A percentile compares a stretch with the other conserved stretches of the same genome.
Evolutionary conservation across 208 protist species (phyloP).

Genomic region (Phytomonas francai): DNA sequence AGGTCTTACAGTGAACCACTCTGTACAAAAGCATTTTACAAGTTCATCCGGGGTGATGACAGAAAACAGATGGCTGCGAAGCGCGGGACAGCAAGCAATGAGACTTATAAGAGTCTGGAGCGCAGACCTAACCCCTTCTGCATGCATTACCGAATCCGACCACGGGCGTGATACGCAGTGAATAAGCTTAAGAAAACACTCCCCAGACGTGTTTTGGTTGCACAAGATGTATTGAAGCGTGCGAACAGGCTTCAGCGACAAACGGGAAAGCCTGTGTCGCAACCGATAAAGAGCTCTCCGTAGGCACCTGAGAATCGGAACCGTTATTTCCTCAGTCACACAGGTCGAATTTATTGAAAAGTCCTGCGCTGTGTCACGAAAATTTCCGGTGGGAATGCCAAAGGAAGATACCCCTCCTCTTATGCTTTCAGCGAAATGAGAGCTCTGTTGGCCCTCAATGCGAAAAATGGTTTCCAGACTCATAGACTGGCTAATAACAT

Average conservation of each 20-base stretch:
- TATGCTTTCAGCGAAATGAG: not conserved
- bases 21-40: not conserved
- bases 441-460: not conserved
- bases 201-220: not conserved
- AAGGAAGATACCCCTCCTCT: not conserved
- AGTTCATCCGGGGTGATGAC: not conserved
- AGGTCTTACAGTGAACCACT: not conserved
- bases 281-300: not conserved
- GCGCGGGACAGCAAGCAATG: not conserved
- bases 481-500: not conserved
- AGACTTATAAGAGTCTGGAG: not conserved
- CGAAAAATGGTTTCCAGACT: not conserved
- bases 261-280: not conserved
- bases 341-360: not conserved
- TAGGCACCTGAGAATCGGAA: not conserved
- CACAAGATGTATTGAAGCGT: not conserved
- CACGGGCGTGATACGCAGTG: not conserved
- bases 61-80: not conserved
- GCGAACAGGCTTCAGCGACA: not conserved
- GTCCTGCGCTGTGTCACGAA: not conserved
- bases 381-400: not conserved
- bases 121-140: not conserved
- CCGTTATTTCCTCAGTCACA: not conserved
- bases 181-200: conserved; percentile 1
- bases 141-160: not conserved